Conservation (phyloP, 2,329 filamentous ascomycete genomes). For the Diaporthe vaccinii region DNA sequence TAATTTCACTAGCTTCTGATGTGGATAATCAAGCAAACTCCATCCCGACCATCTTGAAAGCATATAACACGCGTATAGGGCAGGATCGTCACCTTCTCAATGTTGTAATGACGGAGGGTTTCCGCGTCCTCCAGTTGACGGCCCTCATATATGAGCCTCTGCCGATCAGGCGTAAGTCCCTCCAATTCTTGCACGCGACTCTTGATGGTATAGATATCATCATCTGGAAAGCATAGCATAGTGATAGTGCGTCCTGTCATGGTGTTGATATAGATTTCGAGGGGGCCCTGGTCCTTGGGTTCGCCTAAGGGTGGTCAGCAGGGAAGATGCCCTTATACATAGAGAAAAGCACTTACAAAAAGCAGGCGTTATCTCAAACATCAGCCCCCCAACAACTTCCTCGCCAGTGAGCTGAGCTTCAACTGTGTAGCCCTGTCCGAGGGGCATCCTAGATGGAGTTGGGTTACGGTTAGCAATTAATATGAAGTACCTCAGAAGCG, state of each 20-base stretch:
- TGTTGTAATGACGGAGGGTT: background rate
- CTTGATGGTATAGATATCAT: background rate
- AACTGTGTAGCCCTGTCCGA: slow-evolving; percentile 57
- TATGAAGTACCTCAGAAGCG: background rate
- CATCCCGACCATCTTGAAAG: no score
- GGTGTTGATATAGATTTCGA: background rate
- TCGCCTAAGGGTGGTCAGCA: slow-evolving; percentile 12
- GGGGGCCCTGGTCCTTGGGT: slow-evolving; percentile 45
- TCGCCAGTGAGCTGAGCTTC: slow-evolving; percentile 60
- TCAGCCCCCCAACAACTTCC: slow-evolving; percentile 57
- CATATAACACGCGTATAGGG: background rate
- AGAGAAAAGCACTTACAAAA: background rate
- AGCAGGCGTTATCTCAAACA: slow-evolving; percentile 55
- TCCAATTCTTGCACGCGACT: background rate
- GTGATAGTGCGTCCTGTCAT: background rate
- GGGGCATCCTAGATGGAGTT: slow-evolving; percentile 49
- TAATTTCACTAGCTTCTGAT: background rate
- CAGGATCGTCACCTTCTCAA: background rate
- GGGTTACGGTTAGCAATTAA: background rate
- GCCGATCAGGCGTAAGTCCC: background rate
- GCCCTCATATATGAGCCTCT: background rate
- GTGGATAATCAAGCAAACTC: background rate
- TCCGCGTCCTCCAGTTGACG: accelerated
- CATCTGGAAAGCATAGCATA: background rate
- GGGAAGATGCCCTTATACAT: background rate